Evolutionary conservation across 768 basidiomycete species (phyloP).

Genomic region (Boletellus emodensis): DNA sequence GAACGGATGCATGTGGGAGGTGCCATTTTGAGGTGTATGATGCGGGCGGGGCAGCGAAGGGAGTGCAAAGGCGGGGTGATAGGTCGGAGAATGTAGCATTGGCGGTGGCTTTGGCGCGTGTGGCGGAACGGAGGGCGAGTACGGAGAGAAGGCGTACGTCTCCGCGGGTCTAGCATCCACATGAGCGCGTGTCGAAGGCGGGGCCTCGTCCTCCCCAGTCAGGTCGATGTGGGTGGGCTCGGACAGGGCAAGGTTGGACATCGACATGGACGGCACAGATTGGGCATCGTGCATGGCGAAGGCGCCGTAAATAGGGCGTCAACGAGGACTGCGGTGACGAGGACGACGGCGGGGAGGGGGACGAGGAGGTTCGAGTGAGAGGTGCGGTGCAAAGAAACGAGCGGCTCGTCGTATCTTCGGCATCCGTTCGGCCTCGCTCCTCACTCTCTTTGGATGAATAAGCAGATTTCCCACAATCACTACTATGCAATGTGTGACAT

Average conservation of each 20-base stretch:
- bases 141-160: conserved; percentile 20
- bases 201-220: conserved; percentile 64
- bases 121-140: conserved; percentile 22
- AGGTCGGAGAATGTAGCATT: conserved; percentile 27
- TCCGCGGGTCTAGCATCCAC: conserved; percentile 39
- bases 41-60: conserved; percentile 31
- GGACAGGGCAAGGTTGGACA: conserved; percentile 35
- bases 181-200: conserved; percentile 26
- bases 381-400: conserved; percentile 16
- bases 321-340: neutral
- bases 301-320: too few relatives aligned
- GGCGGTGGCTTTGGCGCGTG: conserved; percentile 24
- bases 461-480: conserved; percentile 20
- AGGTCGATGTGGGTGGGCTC: conserved; percentile 64
- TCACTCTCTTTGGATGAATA: conserved; percentile 18
- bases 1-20: conserved; percentile 21
- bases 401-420: conserved; percentile 24
- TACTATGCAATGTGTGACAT: conserved; percentile 6
- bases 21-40: conserved; percentile 23
- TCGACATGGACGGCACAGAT: conserved; percentile 30
- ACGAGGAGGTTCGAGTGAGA: neutral
- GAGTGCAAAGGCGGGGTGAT: conserved; percentile 51
- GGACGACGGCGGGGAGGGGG: neutral
- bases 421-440: conserved; percentile 20
- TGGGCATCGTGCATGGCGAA: conserved; percentile 27